Conservation (phyloP, 2,329 filamentous ascomycete genomes). For the Cladobotryum protrusum region DNA sequence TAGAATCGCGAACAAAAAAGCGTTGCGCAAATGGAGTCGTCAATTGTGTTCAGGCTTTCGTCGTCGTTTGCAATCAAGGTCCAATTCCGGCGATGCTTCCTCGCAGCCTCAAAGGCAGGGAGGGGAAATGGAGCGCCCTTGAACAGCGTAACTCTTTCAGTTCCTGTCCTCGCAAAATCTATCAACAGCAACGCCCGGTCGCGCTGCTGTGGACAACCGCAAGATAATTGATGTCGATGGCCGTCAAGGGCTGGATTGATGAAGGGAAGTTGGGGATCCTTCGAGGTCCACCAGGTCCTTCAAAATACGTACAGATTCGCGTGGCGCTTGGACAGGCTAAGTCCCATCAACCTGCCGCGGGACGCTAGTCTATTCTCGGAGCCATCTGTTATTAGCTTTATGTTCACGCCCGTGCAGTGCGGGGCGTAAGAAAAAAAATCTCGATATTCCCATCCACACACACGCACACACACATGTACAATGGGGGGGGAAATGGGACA, state of each 20-base stretch:
- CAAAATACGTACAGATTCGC: conserved; percentile 17
- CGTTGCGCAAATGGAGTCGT: background rate
- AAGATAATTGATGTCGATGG: conserved; percentile 8
- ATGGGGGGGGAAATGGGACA: background rate
- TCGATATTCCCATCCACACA: background rate
- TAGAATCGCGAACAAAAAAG: background rate
- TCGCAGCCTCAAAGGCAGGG: conserved; percentile 3
- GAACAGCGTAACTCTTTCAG: background rate
- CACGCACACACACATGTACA: background rate
- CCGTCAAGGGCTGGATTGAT: conserved; percentile 8
- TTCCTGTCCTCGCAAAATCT: background rate
- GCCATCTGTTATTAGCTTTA: background rate
- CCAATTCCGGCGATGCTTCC: conserved; percentile 1
- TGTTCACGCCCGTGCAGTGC: background rate
- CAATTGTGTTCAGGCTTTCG: background rate
- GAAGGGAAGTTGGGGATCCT: conserved; percentile 12
- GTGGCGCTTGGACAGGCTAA: conserved; percentile 15
- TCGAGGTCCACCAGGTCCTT: conserved; percentile 10
- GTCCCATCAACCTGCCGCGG: conserved; percentile 12
- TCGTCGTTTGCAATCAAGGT: background rate
- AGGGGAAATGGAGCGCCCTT: background rate
- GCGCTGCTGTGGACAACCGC: background rate
- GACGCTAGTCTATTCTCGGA: conserved; percentile 12
- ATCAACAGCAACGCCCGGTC: background rate
- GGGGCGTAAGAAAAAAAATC: background rate